phyloP scores from a whole-genome alignment of 2,329 filamentous ascomycete species.

The Amylocarpus encephaloides region DNA sequence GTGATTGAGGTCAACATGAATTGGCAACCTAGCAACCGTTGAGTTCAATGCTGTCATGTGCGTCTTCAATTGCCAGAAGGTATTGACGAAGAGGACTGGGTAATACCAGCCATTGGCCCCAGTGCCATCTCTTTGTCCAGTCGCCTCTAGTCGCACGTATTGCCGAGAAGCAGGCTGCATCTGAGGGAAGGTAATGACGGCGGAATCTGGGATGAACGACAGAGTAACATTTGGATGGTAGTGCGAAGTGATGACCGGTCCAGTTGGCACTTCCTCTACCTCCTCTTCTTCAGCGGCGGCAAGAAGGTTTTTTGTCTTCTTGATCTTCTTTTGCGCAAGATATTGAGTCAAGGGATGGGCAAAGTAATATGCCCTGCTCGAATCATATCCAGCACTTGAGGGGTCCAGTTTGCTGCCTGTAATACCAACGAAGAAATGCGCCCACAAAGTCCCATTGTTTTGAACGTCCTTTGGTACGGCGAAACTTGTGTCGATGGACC shows the following conservation, averaged over 20 bases:
- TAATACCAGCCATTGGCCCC: constrained; percentile 93
- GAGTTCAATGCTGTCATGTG: constrained; percentile 92
- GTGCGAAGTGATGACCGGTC: constrained; percentile 72
- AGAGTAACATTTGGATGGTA: constrained; percentile 95
- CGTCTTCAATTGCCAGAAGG: constrained; percentile 89
- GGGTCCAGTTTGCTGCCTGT: constrained; percentile 73
- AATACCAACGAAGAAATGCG: constrained; percentile 84
- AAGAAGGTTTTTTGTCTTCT: constrained; percentile 82
- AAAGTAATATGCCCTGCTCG: constrained; percentile 74
- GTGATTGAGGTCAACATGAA: constrained; percentile 80
- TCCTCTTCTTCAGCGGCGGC: constrained; percentile 43
- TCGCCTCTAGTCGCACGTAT: constrained; percentile 73
- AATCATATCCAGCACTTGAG: constrained; percentile 62
- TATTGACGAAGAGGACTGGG: constrained; percentile 87
- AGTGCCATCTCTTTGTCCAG: constrained; percentile 71
- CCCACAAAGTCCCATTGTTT: constrained; percentile 89
- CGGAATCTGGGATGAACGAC: constrained; percentile 76
- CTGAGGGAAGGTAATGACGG: constrained; percentile 58
- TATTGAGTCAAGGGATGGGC: constrained; percentile 82
- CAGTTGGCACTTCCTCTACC: constrained; percentile 44
- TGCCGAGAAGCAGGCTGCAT: constrained; percentile 70
- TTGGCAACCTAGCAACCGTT: constrained; percentile 73
- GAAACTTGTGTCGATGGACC: constrained; percentile 72
- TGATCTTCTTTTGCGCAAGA: constrained; percentile 80
- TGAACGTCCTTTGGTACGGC: constrained; percentile 73